Evolutionary conservation across 208 protist genomes (phyloP).

Genomic region (Leishmania tropica): DNA sequence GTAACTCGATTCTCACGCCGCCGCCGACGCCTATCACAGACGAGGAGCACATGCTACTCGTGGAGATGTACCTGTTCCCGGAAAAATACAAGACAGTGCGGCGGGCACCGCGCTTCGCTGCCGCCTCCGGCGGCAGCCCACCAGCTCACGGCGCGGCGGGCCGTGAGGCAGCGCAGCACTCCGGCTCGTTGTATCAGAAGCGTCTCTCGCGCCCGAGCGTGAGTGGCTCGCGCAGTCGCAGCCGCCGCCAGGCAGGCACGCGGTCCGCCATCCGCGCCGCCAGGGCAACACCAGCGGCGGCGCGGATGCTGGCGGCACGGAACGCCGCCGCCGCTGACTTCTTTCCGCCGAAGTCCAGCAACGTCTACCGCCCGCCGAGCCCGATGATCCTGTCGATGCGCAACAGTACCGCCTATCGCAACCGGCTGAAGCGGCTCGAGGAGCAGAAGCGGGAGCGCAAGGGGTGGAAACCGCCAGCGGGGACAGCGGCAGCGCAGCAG

Average conservation of each 20-base stretch:
- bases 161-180: slow-evolving; percentile 1
- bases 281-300: not conserved
- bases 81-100: slow-evolving; percentile 37
- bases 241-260: slow-evolving; percentile 8
- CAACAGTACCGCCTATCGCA: slow-evolving; percentile 56
- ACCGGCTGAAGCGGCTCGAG: slow-evolving; percentile 33
- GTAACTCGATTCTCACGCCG: not conserved
- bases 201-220: slow-evolving; percentile 4
- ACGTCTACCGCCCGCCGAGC: slow-evolving; percentile 74
- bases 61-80: slow-evolving; percentile 60
- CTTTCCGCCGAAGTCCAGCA: slow-evolving; percentile 40
- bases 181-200: not conserved
- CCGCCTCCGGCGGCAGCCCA: not conserved
- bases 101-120: slow-evolving; percentile 11
- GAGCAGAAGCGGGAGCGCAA: slow-evolving; percentile 15
- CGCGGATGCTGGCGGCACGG: too few relatives aligned
- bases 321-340: slow-evolving; percentile 45
- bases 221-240: not conserved
- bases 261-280: not conserved
- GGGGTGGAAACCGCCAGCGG: not conserved
- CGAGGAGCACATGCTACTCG: slow-evolving; percentile 59
- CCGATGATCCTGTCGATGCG: slow-evolving; percentile 89
- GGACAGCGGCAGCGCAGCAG: not conserved
- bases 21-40: slow-evolving; percentile 32
- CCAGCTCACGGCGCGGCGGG: not conserved